These are phyloP conservation scores for Asclepias syriaca DNA, from an alignment of 257 asterid genomes.

Conservation along the genomic window DNA sequence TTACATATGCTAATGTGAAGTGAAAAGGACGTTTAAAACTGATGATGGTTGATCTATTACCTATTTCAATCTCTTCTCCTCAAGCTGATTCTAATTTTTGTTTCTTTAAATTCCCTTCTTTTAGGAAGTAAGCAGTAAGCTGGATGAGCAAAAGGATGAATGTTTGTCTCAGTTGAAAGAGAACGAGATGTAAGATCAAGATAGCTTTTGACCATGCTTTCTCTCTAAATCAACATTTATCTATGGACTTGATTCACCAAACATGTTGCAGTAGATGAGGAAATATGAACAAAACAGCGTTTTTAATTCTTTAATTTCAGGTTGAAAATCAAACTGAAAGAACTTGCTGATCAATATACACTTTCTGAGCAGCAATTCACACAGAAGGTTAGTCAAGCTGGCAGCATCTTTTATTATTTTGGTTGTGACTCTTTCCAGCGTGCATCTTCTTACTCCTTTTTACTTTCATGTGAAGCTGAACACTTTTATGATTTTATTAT, in stretches of 20 bases:
- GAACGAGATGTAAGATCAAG: constrained; percentile 80
- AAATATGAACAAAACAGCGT: background rate
- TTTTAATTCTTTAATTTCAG: constrained; percentile 39
- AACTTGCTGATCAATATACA: constrained; percentile 77
- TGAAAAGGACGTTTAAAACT: background rate
- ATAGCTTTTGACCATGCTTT: constrained; percentile 9
- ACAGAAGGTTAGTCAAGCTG: constrained; percentile 53
- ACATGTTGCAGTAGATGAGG: background rate
- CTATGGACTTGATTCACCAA: background rate
- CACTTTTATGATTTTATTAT: constrained; percentile 16
- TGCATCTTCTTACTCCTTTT: background rate
- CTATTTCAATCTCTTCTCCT: background rate
- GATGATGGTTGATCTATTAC: background rate
- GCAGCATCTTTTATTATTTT: background rate
- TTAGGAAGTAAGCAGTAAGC: constrained; percentile 89
- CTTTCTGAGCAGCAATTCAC: constrained; percentile 84
- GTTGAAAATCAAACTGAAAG: constrained; percentile 76
- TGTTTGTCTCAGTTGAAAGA: constrained; percentile 86
- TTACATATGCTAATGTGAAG: background rate
- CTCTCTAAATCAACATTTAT: background rate
- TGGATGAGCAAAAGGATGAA: constrained; percentile 97
- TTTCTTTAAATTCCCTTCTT: constrained; percentile 21
- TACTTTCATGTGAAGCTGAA: background rate
- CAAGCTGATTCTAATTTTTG: background rate
- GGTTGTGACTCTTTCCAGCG: background rate